These are phyloP conservation scores for Pythium scleroteichum DNA, from an alignment of 352 stramenopile species.

Conservation along the genomic window DNA sequence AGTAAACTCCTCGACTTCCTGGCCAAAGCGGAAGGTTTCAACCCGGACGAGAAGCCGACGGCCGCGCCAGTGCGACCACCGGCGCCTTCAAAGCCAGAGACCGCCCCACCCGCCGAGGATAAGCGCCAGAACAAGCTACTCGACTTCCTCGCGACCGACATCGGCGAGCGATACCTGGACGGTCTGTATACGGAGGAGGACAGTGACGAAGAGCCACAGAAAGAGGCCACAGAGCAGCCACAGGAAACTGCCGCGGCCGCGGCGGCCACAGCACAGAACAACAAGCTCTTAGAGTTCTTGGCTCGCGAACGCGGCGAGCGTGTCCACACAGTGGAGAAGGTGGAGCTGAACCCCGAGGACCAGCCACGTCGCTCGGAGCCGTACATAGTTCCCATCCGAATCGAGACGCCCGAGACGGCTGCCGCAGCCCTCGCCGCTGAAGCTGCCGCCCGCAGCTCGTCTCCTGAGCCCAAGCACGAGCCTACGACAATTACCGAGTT, in stretches of 20 bases:
- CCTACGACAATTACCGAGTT: constrained; percentile 12
- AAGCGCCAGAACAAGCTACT: constrained; percentile 64
- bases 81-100: constrained; percentile 13
- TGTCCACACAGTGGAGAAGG: constrained; percentile 37
- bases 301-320: constrained; percentile 50
- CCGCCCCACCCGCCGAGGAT: constrained; percentile 10
- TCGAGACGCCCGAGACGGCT: constrained; percentile 10
- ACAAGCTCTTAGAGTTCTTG: constrained; percentile 59
- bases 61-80: constrained; percentile 1
- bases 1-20: constrained; percentile 54
- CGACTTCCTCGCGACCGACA: constrained; percentile 73
- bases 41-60: constrained; percentile 23
- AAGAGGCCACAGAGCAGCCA: constrained; percentile 30
- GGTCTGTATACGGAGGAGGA: constrained; percentile 72
- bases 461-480: constrained; percentile 30
- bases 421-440: constrained; percentile 4
- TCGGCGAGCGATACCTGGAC: constrained; percentile 69
- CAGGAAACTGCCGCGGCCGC: constrained; percentile 11
- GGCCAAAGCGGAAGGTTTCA: constrained; percentile 34
- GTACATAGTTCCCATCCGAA: constrained; percentile 21
- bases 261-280: constrained; percentile 41
- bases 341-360: neutral
- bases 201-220: constrained; percentile 32
- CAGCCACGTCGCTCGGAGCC: constrained; percentile 12
- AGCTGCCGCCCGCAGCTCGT: constrained; percentile 1